Evolutionary conservation across 805 yeast genomes (phyloP).

Genomic region (Spathaspora girioi): DNA sequence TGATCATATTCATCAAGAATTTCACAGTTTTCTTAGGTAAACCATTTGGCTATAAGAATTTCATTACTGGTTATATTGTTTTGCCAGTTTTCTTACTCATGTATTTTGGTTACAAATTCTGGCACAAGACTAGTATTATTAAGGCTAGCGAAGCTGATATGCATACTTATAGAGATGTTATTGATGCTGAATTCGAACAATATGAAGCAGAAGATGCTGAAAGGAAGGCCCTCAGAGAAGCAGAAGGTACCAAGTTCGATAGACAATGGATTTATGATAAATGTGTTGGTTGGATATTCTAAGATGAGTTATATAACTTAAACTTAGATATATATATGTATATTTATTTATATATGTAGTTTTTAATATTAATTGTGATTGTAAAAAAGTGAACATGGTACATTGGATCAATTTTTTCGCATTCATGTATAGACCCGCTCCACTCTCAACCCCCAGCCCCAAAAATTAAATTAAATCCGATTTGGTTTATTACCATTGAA

Average conservation of each 20-base stretch:
- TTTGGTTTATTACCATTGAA: no score
- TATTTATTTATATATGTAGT: background rate
- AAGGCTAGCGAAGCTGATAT: slow-evolving; percentile 59
- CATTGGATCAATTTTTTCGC: background rate
- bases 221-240: slow-evolving; percentile 31
- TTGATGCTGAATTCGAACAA: slow-evolving; percentile 50
- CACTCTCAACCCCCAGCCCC: no score
- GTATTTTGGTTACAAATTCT: slow-evolving; percentile 57
- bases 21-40: slow-evolving; percentile 66
- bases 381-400: no score
- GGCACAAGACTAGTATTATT: slow-evolving; percentile 46
- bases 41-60: slow-evolving; percentile 55
- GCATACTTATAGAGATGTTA: slow-evolving; percentile 50
- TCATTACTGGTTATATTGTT: slow-evolving; percentile 77
- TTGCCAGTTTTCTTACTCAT: slow-evolving; percentile 59
- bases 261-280: slow-evolving; percentile 48
- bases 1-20: slow-evolving; percentile 63
- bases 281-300: slow-evolving; percentile 48
- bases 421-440: background rate
- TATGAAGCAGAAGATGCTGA: slow-evolving; percentile 32
- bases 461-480: no score
- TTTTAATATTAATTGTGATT: background rate
- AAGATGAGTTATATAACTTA: slow-evolving; percentile 8
- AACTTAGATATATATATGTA: background rate
- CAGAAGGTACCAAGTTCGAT: slow-evolving; percentile 41